phyloP scores from a whole-genome alignment of 192 early-diverging fungal species.

The Funneliformis geosporum region DNA sequence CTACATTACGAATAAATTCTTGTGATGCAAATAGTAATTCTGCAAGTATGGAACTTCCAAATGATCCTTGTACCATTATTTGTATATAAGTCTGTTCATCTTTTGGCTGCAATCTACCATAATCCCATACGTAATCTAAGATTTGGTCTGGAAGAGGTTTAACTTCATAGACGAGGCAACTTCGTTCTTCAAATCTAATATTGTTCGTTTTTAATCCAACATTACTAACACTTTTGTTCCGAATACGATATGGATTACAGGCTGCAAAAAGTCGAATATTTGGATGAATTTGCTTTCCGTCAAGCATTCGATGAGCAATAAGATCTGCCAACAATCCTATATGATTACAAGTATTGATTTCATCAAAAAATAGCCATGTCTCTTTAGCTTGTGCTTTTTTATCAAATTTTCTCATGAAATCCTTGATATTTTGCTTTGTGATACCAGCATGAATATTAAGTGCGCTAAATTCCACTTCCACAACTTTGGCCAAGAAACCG shows the following conservation, averaged over 20 bases:
- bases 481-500: constrained; percentile 22
- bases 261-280: constrained; percentile 34
- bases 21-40: constrained; percentile 31
- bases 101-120: constrained; percentile 9
- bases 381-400: constrained; percentile 14
- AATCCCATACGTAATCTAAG: constrained; percentile 33
- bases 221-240: constrained; percentile 3
- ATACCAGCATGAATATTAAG: constrained; percentile 31
- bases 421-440: constrained; percentile 4
- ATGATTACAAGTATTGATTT: constrained; percentile 30
- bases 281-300: constrained; percentile 17
- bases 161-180: constrained; percentile 32
- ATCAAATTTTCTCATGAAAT: constrained; percentile 22
- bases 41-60: neutral
- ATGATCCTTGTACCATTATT: neutral
- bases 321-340: constrained; percentile 22
- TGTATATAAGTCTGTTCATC: constrained; percentile 14
- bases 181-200: constrained; percentile 20
- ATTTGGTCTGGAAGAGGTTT: constrained; percentile 22
- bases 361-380: constrained; percentile 34
- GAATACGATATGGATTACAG: constrained; percentile 33
- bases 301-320: constrained; percentile 16
- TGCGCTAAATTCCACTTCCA: constrained; percentile 18
- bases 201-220: constrained; percentile 25
- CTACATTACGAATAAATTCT: constrained; percentile 30